Conservation (phyloP, 768 basidiomycete species). For the Serpula lacrymans region DNA sequence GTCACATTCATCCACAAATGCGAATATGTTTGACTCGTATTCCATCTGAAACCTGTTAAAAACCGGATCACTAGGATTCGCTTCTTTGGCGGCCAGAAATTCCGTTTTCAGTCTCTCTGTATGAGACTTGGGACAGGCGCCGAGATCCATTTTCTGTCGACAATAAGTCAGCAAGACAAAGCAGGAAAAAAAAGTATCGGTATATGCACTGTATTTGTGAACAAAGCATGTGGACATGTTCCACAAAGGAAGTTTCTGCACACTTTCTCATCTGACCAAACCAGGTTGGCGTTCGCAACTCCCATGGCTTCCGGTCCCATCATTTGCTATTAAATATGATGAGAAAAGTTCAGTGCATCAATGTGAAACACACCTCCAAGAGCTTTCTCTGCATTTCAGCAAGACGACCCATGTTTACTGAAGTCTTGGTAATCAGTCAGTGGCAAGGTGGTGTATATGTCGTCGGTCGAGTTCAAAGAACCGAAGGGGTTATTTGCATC, state of each 20-base stretch:
- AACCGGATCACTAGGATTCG: conserved; percentile 73
- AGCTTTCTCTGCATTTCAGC: conserved; percentile 99
- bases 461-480: conserved; percentile 1
- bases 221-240: conserved; percentile 96
- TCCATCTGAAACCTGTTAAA: conserved; percentile 89
- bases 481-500: conserved; percentile 22
- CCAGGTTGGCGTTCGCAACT: conserved; percentile 85
- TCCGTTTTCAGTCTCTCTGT: conserved; percentile 92
- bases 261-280: conserved; percentile 95
- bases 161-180: not conserved
- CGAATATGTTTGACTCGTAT: conserved; percentile 92
- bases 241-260: conserved; percentile 98
- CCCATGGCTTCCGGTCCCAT: conserved; percentile 99
- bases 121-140: conserved; percentile 95
- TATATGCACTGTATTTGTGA: conserved; percentile 89
- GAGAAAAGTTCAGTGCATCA: conserved; percentile 29
- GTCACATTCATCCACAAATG: conserved; percentile 98
- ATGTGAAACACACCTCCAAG: conserved; percentile 49
- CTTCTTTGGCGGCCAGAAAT: conserved; percentile 76
- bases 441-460: not conserved
- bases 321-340: conserved; percentile 74
- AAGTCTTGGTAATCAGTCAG: not conserved
- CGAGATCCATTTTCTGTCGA: conserved; percentile 96
- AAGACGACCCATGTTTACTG: conserved; percentile 77
- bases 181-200: not conserved